Base-by-base conservation (phyloP, 495 filamentous ascomycete genomes). In the Parathielavia hyrcaniae region DNA sequence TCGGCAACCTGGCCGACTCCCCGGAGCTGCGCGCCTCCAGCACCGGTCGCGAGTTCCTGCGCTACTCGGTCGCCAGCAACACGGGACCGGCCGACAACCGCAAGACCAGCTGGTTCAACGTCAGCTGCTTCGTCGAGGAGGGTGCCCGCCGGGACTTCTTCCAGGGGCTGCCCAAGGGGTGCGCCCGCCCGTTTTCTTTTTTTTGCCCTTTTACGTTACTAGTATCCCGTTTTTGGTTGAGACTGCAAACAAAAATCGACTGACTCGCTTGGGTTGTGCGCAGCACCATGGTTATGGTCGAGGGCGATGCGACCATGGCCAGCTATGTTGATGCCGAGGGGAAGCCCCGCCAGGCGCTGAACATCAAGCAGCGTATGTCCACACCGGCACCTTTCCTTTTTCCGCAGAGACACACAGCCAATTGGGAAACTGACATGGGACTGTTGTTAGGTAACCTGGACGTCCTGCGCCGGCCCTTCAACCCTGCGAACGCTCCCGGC, bases 81-180 rank as follows among this genome's bases (percentile, higher is more conserved):
- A 64, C 66, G 55, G 87, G 87, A 3, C 64, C 75, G 44, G 62
- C 62, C 45, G 83, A 86, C 2, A 86, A 88, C 69, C 75, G 77
- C 48, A 71, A 81, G 61, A 88, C 86, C 16, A 90, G 82, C 77
- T 96, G 83, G 83, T 96, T 87, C 79, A 77, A 77, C 50, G 74
- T 95, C 41, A 70, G 81, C 5, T 79, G 76, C 73, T 93, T 93
- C 71, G 53, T 71, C 30, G 66, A 71, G 60, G 78, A 81, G 19
- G 83, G 84, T 34, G 81, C 73, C 20, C 73, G 80, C 67, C 83
- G 84, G 64, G 85, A 92, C 53, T 83, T 76, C 67, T 60, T 91
- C 39, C 66, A 84, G 53, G 69, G 72, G 55, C 71, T 95, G 71
- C 80, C 77, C 34, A 95, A 93, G 77, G 91, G 91, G 89, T 95